Base-by-base conservation (phyloP, 2,329 filamentous ascomycete species). In the Fusarium ramigenum region DNA sequence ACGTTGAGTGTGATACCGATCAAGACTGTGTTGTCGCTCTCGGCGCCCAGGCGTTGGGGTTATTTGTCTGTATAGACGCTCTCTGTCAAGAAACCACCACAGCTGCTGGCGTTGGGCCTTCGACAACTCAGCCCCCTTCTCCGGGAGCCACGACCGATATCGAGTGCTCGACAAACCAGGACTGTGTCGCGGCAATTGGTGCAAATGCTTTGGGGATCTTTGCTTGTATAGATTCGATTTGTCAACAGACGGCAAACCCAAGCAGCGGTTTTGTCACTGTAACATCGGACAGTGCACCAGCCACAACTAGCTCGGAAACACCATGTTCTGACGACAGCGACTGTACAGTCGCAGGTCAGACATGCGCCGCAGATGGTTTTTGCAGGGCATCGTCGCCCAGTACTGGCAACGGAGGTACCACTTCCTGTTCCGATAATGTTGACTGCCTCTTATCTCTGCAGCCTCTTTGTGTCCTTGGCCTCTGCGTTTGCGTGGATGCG, bases 401-500 rank as follows among this genome's bases (percentile, higher is more conserved):
- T 12, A 46, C 9, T 19, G 58, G 32, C 3, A 47, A 34, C 0
- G 36, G 34, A 15, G 25, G 15, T 5, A 2, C 6, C 7, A 42
- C 19, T 6, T 28, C 66, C 7, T 74, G 72, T 15, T 9, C 19
- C 2, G 53, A 57, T 14, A 57, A n/a, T 5, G 9, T 49, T 5
- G 68, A 74, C 5, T 74, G 72, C 5, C 47, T 74, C 8, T 10
- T 63, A 8, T 58, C 62, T 5, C n/a, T 62, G 3, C 44, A 63
- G 10, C 34, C 63, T 18, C 46, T 74, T 9, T 74, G 72, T 11
- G n/a, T 9, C 8, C 30, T 65, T n/a, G 72, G 72, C 6, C 68
- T 74, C 21, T 74, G 72, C 4, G 8, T 69, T 7, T 74, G 72
- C 10, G 2, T 74, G 2, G 18, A 72, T 15, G 71, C 71, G 0